Conservation (phyloP, 208 protist genomes). For the Trypanosoma boissoni region DNA sequence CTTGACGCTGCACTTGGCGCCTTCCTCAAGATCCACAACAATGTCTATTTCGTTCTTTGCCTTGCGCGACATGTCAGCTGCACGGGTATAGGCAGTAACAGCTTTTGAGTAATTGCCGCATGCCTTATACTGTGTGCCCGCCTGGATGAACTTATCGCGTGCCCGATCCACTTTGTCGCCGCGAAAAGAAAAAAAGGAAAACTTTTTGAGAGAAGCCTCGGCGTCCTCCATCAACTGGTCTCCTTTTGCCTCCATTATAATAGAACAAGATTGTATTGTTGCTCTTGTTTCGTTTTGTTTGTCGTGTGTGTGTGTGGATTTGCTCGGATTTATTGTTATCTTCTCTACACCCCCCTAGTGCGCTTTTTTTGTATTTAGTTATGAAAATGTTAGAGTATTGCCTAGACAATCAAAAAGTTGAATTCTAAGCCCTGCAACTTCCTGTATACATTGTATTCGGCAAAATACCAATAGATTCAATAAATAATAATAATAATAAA, state of each 20-base stretch:
- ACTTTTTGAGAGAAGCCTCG: conserved; percentile 72
- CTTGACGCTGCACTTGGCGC: conserved; percentile 55
- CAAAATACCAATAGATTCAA: not conserved
- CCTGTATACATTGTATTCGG: not conserved
- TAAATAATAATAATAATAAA: conserved; percentile 14
- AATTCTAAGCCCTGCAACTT: no score
- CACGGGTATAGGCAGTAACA: conserved; percentile 61
- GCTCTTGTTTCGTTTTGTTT: no score
- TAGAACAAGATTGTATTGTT: conserved; percentile 5
- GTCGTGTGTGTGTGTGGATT: no score
- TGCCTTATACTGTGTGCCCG: conserved; percentile 82
- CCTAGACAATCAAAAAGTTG: no score
- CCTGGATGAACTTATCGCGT: conserved; percentile 74
- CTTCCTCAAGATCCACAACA: conserved; percentile 65
- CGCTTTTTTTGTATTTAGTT: no score
- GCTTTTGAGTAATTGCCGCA: conserved; percentile 66
- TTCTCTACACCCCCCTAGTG: no score
- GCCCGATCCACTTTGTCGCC: conserved; percentile 63
- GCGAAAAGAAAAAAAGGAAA: conserved; percentile 50
- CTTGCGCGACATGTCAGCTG: conserved; percentile 67
- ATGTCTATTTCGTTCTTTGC: conserved; percentile 64
- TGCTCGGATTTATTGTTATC: no score
- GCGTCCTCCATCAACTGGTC: conserved; percentile 72
- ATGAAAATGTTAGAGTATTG: no score
- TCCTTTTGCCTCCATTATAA: conserved; percentile 51